Conservation (phyloP, 148 eudicot species). For the Vaccinium corymbosum region DNA sequence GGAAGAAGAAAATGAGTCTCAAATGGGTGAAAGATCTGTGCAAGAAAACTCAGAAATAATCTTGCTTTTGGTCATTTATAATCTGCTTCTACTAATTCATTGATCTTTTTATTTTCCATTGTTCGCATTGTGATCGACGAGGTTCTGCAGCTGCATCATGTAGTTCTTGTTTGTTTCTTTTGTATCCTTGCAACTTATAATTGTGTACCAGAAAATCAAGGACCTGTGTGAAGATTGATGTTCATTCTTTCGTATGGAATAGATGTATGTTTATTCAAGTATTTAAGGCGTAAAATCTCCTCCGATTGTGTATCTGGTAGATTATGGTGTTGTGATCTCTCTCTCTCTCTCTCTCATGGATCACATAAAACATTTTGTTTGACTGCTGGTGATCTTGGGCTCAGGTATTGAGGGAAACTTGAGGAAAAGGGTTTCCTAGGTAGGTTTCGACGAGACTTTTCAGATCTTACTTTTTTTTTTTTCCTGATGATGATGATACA, state of each 20-base stretch:
- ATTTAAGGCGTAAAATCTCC: not conserved
- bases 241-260: not conserved
- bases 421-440: not conserved
- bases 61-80: not conserved
- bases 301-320: not conserved
- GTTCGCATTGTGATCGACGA: not conserved
- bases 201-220: not conserved
- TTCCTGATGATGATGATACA: not conserved
- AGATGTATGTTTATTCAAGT: too few species aligned
- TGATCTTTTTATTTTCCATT: not conserved
- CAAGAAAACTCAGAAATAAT: slow-evolving; percentile 48
- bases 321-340: not conserved
- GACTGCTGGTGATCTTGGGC: not conserved
- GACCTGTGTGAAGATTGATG: not conserved
- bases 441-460: not conserved
- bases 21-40: slow-evolving; percentile 45
- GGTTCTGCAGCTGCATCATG: not conserved
- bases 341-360: not conserved
- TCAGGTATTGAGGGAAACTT: not conserved
- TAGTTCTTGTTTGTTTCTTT: not conserved
- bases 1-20: slow-evolving; percentile 41
- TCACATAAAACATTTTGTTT: not conserved
- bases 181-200: not conserved
- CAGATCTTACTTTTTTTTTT: not conserved
- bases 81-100: not conserved